phyloP scores from a whole-genome alignment of 2,329 filamentous ascomycete genomes.

The Scedosporium apiospermum region DNA sequence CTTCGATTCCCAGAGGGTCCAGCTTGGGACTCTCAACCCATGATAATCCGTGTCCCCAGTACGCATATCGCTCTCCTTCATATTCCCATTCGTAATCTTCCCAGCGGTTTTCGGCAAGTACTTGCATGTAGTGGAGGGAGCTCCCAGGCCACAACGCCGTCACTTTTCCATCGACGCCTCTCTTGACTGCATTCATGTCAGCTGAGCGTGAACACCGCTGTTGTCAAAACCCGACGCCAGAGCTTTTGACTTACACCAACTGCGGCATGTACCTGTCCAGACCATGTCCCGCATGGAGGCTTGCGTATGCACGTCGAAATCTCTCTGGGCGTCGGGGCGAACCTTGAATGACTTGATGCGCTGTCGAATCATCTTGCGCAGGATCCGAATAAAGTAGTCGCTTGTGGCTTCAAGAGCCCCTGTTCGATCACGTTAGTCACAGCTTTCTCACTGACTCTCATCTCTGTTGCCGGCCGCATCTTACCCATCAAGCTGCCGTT shows the following conservation, averaged over 20 bases:
- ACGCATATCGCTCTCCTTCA: slow-evolving; percentile 12
- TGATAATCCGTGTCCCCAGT: slow-evolving; percentile 14
- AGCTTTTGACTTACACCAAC: slow-evolving; percentile 28
- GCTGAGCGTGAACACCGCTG: neutral
- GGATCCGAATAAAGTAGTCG: slow-evolving; percentile 17
- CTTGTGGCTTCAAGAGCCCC: slow-evolving; percentile 16
- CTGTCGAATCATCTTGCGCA: slow-evolving; percentile 15
- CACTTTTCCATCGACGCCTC: slow-evolving; percentile 26
- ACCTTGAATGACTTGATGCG: slow-evolving; percentile 13
- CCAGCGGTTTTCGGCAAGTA: slow-evolving; percentile 19
- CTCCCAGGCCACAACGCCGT: slow-evolving; percentile 31
- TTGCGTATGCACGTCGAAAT: slow-evolving; percentile 35
- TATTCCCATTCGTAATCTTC: slow-evolving; percentile 16
- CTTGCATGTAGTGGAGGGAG: slow-evolving; percentile 36
- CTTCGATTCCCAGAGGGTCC: slow-evolving; percentile 12
- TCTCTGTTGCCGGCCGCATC: neutral
- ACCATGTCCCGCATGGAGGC: slow-evolving; percentile 31
- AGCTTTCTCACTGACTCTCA: neutral
- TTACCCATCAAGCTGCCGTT: slow-evolving; percentile 16
- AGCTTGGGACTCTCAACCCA: slow-evolving; percentile 14
- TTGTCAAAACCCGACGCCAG: neutral
- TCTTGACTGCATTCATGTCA: slow-evolving; percentile 9
- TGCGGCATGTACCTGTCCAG: slow-evolving; percentile 31
- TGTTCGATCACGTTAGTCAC: neutral
- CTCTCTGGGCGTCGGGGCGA: slow-evolving; percentile 24